phyloP scores from a whole-genome alignment of 202 grass and related monocot genomes.

The Elaeis oleifera region DNA sequence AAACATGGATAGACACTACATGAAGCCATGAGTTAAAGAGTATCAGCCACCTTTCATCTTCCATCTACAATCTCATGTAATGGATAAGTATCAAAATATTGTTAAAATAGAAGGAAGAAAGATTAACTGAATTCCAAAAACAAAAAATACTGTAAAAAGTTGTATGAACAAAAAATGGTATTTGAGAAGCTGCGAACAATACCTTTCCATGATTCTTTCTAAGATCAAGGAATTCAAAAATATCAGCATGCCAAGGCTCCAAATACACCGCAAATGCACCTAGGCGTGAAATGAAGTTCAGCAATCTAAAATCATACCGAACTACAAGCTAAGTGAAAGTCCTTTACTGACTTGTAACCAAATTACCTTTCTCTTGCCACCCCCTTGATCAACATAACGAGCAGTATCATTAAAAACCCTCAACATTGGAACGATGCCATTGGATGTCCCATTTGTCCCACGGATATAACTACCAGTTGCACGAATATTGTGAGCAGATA shows the following conservation, averaged over 20 bases:
- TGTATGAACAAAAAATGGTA: too few relatives aligned
- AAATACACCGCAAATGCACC: conserved; percentile 95
- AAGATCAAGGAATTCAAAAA: conserved; percentile 94
- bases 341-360: too few relatives aligned
- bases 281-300: conserved; percentile 10
- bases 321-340: too few relatives aligned
- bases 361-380: conserved; percentile 85
- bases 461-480: conserved; percentile 82
- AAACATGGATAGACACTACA: too few relatives aligned
- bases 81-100: too few relatives aligned
- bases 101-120: too few relatives aligned
- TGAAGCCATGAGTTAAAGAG: too few relatives aligned
- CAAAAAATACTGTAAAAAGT: too few relatives aligned
- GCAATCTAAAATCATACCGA: too few relatives aligned
- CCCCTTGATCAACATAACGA: conserved; percentile 98
- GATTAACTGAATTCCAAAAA: too few relatives aligned
- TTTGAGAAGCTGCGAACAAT: conserved; percentile 8
- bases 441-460: conserved; percentile 83
- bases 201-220: conserved; percentile 98
- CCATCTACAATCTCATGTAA: too few relatives aligned
- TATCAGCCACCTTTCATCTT: too few relatives aligned
- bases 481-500: conserved; percentile 81
- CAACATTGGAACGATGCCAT: conserved; percentile 95
- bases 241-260: conserved; percentile 98
- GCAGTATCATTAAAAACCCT: conserved; percentile 94